These are phyloP conservation scores for Raddia distichophylla DNA, from an alignment of 176 grass and related monocot species.

Conservation along the genomic window DNA sequence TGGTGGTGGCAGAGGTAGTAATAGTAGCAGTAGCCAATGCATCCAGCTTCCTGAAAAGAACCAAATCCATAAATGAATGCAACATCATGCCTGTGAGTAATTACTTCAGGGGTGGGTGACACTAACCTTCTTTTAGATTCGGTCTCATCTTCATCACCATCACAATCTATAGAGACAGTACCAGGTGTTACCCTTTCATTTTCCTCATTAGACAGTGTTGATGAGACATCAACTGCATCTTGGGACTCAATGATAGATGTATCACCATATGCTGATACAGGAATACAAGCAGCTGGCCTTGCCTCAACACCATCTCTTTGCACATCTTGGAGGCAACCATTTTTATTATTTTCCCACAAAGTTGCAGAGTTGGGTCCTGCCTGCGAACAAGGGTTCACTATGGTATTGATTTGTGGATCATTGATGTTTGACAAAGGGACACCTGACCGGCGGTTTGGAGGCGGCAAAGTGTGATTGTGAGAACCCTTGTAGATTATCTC, in stretches of 20 bases:
- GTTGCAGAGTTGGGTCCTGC: constrained; percentile 38
- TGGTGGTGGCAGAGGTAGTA: constrained; percentile 31
- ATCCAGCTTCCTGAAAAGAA: constrained; percentile 80
- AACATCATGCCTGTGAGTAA: constrained; percentile 12
- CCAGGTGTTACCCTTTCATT: constrained; percentile 72
- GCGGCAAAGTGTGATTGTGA: constrained; percentile 67
- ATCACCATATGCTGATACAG: constrained; percentile 41
- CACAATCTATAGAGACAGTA: constrained; percentile 52
- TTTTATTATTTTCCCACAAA: constrained; percentile 52
- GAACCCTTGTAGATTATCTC: constrained; percentile 77
- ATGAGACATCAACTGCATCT: constrained; percentile 68
- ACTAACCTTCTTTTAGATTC: constrained; percentile 93
- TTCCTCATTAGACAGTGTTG: constrained; percentile 83
- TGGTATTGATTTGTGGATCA: constrained; percentile 36
- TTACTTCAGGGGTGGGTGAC: background rate
- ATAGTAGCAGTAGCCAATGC: constrained; percentile 42
- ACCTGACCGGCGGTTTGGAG: constrained; percentile 34
- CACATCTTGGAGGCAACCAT: constrained; percentile 46
- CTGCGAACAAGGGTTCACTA: constrained; percentile 43
- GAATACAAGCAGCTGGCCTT: constrained; percentile 38
- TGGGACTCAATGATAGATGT: constrained; percentile 53
- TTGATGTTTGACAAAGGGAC: constrained; percentile 27
- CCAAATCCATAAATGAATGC: constrained; percentile 14
- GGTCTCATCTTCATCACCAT: constrained; percentile 77
- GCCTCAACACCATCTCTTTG: constrained; percentile 49